Evolutionary conservation across 2,329 filamentous ascomycete species (phyloP).

Genomic region (Nannizziopsis arthrosporioides): DNA sequence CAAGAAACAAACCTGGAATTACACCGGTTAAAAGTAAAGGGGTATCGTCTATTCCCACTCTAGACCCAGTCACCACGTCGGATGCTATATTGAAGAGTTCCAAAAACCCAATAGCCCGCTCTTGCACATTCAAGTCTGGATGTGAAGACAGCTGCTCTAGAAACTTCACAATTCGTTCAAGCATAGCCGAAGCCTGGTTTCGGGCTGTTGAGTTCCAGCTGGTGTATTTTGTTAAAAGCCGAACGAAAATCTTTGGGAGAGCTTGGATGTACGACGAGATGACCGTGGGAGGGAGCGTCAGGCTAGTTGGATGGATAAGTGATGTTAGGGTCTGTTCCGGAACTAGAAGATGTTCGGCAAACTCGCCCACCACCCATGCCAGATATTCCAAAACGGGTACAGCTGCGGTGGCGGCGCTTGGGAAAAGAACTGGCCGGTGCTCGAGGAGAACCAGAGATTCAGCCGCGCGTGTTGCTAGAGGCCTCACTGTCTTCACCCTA

Average conservation of each 20-base stretch:
- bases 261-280: slow-evolving; percentile 76
- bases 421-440: slow-evolving; percentile 48
- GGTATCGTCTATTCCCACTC: slow-evolving; percentile 41
- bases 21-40: slow-evolving; percentile 81
- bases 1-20: slow-evolving; percentile 74
- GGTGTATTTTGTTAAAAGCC: slow-evolving; percentile 54
- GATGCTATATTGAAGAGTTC: slow-evolving; percentile 78
- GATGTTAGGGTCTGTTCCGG: slow-evolving; percentile 62
- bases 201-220: slow-evolving; percentile 65
- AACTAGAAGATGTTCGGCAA: slow-evolving; percentile 56
- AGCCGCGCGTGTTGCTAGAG: slow-evolving; percentile 69
- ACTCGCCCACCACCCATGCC: slow-evolving; percentile 84
- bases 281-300: slow-evolving; percentile 49
- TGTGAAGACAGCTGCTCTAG: slow-evolving; percentile 69
- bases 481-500: slow-evolving; percentile 72
- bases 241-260: slow-evolving; percentile 70
- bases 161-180: slow-evolving; percentile 70
- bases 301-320: slow-evolving; percentile 56
- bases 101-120: slow-evolving; percentile 81
- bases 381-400: slow-evolving; percentile 60
- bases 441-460: slow-evolving; percentile 56
- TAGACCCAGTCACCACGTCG: slow-evolving; percentile 49
- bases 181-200: slow-evolving; percentile 61
- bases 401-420: slow-evolving; percentile 39
- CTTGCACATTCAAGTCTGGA: slow-evolving; percentile 85